Evolutionary conservation across 2,329 filamentous ascomycete species (phyloP), one percentile per base, ranked within the genome.

Genomic region (Phialophora verrucosa): DNA sequence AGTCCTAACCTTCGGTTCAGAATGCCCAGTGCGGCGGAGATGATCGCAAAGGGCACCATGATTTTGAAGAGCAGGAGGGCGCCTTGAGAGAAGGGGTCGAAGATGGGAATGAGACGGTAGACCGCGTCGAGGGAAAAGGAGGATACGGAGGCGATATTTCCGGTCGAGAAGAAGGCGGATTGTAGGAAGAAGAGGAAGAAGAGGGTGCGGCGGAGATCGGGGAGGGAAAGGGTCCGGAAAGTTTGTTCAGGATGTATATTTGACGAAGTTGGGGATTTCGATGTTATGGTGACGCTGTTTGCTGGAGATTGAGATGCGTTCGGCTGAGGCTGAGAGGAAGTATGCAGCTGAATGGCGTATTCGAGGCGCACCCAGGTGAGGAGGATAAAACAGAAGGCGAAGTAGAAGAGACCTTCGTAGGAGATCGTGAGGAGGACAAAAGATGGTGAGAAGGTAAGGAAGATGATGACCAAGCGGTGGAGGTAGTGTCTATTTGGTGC

Each of bases 371-470:
- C 91, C 95, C 95, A 99, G 63, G 89, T 88, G 59, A 97, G 84
- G 4, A 99, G 81, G 25, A 90, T 91, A 62, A 90, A 82, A 74
- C 89, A 93, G 78, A 97, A 99, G 11, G 90, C 88, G 66, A 97
- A 87, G 78, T 98, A 99, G 78, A 99, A 99, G 1, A 99, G 84
- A 0, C 94, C 94, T 78, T 99, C 95, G 80, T 96, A 99, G 0
- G 94, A 97, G 73, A 98, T 97, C 7, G 93, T 96, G 59, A 99
- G 87, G 74, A 99, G 94, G 75, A 99, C 90, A 78, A 98, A 99
- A 1, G 91, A 90, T 0, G 95, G 95, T 0, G 94, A 91, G 76
- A 96, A 98, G 4, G 93, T 91, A 57, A 99, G 83, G 81, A 98
- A 99, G 62, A 97, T 88, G 72, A 96, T 87, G 71, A 93, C 85